A percentile compares a stretch with the other conserved stretches of the same genome.
Conservation (phyloP, 768 basidiomycete species). For the Lentinula raphanica region DNA sequence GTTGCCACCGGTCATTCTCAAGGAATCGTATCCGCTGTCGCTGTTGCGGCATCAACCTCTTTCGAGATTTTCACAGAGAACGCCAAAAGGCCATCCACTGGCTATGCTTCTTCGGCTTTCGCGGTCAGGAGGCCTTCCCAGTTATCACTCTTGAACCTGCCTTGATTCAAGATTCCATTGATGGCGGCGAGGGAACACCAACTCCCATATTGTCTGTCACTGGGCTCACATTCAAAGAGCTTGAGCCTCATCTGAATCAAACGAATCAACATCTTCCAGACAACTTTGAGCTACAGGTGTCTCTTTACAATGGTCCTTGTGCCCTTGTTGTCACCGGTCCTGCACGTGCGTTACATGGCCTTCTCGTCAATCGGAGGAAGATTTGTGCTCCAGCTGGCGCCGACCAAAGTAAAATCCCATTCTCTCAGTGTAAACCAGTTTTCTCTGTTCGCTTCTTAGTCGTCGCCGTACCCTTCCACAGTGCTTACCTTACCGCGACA, state of each 20-base stretch:
- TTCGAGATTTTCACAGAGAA: slow-evolving; percentile 74
- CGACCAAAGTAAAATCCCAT: slow-evolving; percentile 92
- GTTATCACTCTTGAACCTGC: slow-evolving; percentile 82
- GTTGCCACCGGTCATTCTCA: slow-evolving; percentile 98
- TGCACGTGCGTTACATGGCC: slow-evolving; percentile 82
- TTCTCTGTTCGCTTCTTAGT: slow-evolving; percentile 92
- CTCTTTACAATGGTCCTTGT: slow-evolving; percentile 88
- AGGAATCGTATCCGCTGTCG: slow-evolving; percentile 90
- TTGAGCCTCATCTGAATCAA: slow-evolving; percentile 76
- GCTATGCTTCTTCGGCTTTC: slow-evolving; percentile 90
- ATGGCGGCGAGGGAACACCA: slow-evolving; percentile 90
- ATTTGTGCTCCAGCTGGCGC: slow-evolving; percentile 79
- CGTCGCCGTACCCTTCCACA: slow-evolving; percentile 97
- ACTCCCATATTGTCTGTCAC: slow-evolving; percentile 91
- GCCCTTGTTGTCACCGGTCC: slow-evolving; percentile 93
- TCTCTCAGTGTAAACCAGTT: slow-evolving; percentile 90
- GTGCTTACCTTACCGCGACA: slow-evolving; percentile 72
- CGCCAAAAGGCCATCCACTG: slow-evolving; percentile 77
- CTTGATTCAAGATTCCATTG: slow-evolving; percentile 81
- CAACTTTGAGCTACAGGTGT: slow-evolving; percentile 77
- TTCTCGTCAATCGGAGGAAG: slow-evolving; percentile 87
- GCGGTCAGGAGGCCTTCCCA: slow-evolving; percentile 93
- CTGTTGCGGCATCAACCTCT: slow-evolving; percentile 73
- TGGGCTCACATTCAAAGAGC: slow-evolving; percentile 69
- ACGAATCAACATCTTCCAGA: slow-evolving; percentile 82